A percentile compares a stretch with the other conserved stretches of the same genome.
Conservation (phyloP, 169 alveolate species). For the Theileria annulata region DNA sequence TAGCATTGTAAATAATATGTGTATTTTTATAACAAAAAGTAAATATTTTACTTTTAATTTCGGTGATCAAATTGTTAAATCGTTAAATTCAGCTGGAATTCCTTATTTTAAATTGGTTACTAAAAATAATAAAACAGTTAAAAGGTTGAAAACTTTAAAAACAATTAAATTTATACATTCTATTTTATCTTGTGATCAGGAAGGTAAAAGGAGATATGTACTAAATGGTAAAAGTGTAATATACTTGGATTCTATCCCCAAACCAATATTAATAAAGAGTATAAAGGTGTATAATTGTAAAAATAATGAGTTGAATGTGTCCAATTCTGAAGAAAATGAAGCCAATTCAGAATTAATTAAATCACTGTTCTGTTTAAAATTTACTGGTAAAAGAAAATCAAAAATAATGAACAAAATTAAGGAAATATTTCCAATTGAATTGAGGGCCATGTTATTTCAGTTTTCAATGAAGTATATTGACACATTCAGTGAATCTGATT, state of each 20-base stretch:
- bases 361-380: slow-evolving; percentile 10
- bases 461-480: slow-evolving; percentile 23
- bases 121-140: slow-evolving; percentile 7
- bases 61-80: background rate
- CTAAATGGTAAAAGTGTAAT: background rate
- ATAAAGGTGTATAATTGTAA: slow-evolving; percentile 1
- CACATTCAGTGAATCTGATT: slow-evolving; percentile 10
- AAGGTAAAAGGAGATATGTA: background rate
- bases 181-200: background rate
- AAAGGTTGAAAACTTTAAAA: slow-evolving; percentile 14
- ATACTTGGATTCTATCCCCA: slow-evolving; percentile 15
- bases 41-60: background rate
- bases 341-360: background rate
- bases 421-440: slow-evolving; percentile 34
- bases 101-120: slow-evolving; percentile 4
- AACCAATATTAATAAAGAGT: background rate
- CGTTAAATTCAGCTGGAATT: background rate
- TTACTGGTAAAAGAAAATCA: background rate
- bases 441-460: slow-evolving; percentile 32
- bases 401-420: background rate
- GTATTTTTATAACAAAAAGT: background rate
- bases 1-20: background rate
- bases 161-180: slow-evolving; percentile 20
- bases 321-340: background rate
- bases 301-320: background rate